A percentile compares a stretch with the other conserved stretches of the same genome.
phyloP scores from a whole-genome alignment of 2,329 filamentous ascomycete species.

The Claviceps fusiformis region DNA sequence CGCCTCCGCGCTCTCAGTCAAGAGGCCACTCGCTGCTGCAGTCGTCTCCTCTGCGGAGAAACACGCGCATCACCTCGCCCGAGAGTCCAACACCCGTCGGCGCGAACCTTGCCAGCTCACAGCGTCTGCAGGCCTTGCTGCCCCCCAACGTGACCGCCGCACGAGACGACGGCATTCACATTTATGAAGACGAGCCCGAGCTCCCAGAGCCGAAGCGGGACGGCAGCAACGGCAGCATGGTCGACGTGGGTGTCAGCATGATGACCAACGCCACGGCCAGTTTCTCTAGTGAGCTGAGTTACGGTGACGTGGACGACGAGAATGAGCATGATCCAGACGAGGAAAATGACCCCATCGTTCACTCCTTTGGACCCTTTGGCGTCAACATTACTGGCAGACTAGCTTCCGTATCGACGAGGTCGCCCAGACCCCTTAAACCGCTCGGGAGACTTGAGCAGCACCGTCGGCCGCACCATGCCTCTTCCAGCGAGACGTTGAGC shows the following conservation, averaged over 20 bases:
- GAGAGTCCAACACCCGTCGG: conserved; percentile 46
- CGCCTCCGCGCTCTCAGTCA: conserved; percentile 27
- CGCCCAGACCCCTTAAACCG: conserved; percentile 35
- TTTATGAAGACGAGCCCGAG: conserved; percentile 57
- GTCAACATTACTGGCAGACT: conserved; percentile 73
- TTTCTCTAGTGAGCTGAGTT: conserved; percentile 44
- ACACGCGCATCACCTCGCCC: conserved; percentile 54
- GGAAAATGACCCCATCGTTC: conserved; percentile 86
- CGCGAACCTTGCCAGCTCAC: conserved; percentile 24
- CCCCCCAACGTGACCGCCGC: conserved; percentile 18
- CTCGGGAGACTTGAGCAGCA: conserved; percentile 9
- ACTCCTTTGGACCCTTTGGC: conserved; percentile 84
- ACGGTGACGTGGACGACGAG: conserved; percentile 46
- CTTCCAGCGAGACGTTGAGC: conserved; percentile 11
- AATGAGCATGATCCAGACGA: conserved; percentile 70
- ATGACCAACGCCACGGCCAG: conserved; percentile 36
- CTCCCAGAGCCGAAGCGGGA: conserved; percentile 21
- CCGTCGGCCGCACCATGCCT: conserved; percentile 12
- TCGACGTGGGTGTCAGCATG: conserved; percentile 29
- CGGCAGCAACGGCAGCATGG: neutral
- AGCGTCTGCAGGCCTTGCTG: conserved; percentile 32
- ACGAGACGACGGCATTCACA: conserved; percentile 38
- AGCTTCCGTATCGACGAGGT: conserved; percentile 60
- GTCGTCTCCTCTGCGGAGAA: conserved; percentile 45
- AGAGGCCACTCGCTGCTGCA: conserved; percentile 31